Evolutionary conservation across 352 stramenopile genomes (phyloP).

Genomic region (Pythium aristosporum): DNA sequence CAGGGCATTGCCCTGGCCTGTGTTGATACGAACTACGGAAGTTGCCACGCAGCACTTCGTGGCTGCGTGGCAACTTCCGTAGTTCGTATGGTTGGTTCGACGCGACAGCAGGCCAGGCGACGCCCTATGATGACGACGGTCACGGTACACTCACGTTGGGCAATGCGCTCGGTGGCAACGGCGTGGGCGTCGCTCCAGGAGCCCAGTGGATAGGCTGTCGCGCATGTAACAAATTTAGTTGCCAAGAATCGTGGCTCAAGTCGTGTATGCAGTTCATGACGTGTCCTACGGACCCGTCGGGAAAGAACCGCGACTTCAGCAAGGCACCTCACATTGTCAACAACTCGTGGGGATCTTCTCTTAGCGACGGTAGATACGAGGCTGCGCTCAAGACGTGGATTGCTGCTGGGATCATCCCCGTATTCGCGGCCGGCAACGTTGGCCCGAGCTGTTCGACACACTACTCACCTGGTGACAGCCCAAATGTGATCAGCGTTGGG

Average conservation of each 20-base stretch:
- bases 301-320: conserved; percentile 3
- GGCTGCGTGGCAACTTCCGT: conserved; percentile 12
- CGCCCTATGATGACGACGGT: conserved; percentile 21
- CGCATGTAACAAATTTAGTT: not conserved
- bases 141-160: conserved; percentile 23
- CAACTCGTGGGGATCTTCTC: conserved; percentile 25
- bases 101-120: conserved; percentile 1
- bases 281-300: too few relatives aligned
- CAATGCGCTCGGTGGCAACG: conserved; percentile 5
- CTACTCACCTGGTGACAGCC: conserved; percentile 13
- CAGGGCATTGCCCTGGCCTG: conserved; percentile 21
- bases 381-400: conserved; percentile 16
- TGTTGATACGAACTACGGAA: conserved; percentile 31
- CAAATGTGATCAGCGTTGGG: conserved; percentile 26
- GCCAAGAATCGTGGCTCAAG: conserved; percentile 12
- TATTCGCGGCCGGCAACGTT: conserved; percentile 23
- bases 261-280: too few relatives aligned
- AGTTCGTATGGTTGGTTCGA: conserved; percentile 25
- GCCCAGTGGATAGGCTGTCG: conserved; percentile 13
- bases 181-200: too few relatives aligned
- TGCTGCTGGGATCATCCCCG: conserved; percentile 23
- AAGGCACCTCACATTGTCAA: conserved; percentile 17
- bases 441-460: conserved; percentile 7
- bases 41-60: conserved; percentile 22
- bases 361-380: conserved; percentile 12